phyloP scores from a whole-genome alignment of 331 rosid genomes.

The Malus hybrid region DNA sequence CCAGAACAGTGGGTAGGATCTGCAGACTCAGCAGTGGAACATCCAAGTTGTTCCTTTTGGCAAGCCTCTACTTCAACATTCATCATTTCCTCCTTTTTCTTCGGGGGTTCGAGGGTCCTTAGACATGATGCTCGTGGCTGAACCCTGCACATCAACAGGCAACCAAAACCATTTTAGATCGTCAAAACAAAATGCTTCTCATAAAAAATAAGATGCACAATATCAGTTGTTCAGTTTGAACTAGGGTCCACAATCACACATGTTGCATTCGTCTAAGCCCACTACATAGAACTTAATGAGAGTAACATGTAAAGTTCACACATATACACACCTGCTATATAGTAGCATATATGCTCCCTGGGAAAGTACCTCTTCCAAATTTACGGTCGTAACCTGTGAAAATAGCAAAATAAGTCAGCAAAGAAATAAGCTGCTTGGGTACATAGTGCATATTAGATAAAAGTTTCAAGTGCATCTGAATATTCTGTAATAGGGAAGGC shows the following conservation, averaged over 20 bases:
- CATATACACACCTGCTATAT: slow-evolving; percentile 60
- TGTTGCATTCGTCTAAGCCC: neutral
- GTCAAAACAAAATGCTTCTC: neutral
- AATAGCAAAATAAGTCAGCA: slow-evolving; percentile 12
- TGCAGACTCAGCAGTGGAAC: slow-evolving; percentile 18
- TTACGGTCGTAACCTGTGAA: slow-evolving; percentile 57
- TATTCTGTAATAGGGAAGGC: neutral
- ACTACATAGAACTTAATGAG: neutral
- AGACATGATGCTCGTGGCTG: slow-evolving; percentile 54
- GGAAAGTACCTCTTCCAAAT: slow-evolving; percentile 91
- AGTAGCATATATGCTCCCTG: slow-evolving; percentile 96
- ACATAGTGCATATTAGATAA: neutral
- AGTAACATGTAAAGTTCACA: neutral
- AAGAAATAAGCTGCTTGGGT: neutral
- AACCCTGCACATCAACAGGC: slow-evolving; percentile 42
- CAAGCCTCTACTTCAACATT: slow-evolving; percentile 27
- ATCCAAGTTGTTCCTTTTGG: slow-evolving; percentile 24
- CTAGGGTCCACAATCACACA: neutral
- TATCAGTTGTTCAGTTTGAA: neutral
- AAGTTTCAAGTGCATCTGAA: neutral
- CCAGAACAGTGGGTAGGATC: slow-evolving; percentile 7
- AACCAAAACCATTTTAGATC: neutral
- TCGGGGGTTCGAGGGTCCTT: slow-evolving; percentile 39
- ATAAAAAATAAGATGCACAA: neutral
- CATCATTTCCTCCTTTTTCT: slow-evolving; percentile 26